Conservation (phyloP, 2,329 filamentous ascomycete species). For the Samsoniella hepiali region DNA sequence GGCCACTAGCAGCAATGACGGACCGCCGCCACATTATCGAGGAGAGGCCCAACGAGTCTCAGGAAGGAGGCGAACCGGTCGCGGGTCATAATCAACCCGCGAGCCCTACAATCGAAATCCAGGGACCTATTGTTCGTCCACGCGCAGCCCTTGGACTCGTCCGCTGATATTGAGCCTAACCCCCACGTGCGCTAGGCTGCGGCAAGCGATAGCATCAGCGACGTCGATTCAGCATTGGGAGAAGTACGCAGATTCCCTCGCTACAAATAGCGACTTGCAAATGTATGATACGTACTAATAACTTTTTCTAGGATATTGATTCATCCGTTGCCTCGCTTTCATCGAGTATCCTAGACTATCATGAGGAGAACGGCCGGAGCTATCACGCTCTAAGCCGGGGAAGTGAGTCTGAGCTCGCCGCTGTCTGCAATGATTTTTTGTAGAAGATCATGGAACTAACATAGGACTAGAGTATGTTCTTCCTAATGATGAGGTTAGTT, state of each 20-base stretch:
- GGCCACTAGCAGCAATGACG: neutral
- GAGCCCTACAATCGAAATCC: neutral
- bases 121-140: neutral
- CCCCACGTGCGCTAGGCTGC: neutral
- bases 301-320: slow-evolving; percentile 20
- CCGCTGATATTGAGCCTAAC: neutral
- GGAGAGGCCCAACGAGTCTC: neutral
- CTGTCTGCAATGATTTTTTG: slow-evolving; percentile 19
- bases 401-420: slow-evolving; percentile 25
- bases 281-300: neutral
- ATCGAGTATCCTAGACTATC: slow-evolving; percentile 36
- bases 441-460: neutral
- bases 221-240: slow-evolving; percentile 27
- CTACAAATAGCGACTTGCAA: too few species aligned
- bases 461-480: neutral
- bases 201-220: slow-evolving; percentile 15
- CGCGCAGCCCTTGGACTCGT: too few species aligned
- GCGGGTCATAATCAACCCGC: neutral
- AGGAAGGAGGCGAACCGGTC: neutral
- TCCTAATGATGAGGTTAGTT: neutral
- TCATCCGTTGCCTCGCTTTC: slow-evolving; percentile 31
- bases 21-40: neutral
- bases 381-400: slow-evolving; percentile 35
- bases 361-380: slow-evolving; percentile 37
- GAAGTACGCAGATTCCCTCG: slow-evolving; percentile 12